These are phyloP conservation scores for Saccharomycopsis synnaedendra DNA, from an alignment of 805 yeast genomes.

Conservation along the genomic window DNA sequence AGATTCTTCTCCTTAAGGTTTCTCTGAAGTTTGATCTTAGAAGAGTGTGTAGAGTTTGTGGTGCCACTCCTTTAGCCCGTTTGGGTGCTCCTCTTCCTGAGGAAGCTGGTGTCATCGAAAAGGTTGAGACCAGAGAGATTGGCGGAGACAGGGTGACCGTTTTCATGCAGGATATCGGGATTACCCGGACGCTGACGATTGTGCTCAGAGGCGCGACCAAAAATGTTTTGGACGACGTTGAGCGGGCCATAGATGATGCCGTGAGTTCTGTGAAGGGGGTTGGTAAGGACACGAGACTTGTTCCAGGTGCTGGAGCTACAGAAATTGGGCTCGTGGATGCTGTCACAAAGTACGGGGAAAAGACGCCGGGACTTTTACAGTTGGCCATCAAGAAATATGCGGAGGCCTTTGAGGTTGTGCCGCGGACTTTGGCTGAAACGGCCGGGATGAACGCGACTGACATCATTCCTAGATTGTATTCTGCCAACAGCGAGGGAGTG, in stretches of 20 bases:
- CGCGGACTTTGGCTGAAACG: constrained; percentile 87
- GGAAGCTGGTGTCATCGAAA: constrained; percentile 81
- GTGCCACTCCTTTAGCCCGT: constrained; percentile 92
- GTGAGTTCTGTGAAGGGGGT: constrained; percentile 85
- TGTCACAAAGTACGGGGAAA: constrained; percentile 79
- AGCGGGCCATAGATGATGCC: constrained; percentile 96
- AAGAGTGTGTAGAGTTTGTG: constrained; percentile 91
- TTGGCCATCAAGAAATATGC: constrained; percentile 92
- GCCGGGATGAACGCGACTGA: constrained; percentile 88
- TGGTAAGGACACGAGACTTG: constrained; percentile 61
- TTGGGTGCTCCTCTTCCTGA: constrained; percentile 93
- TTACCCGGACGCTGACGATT: constrained; percentile 82
- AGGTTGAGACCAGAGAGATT: constrained; percentile 84
- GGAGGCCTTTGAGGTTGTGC: constrained; percentile 87
- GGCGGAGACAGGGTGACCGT: constrained; percentile 97
- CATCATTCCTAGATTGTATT: constrained; percentile 78
- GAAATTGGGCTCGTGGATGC: constrained; percentile 80
- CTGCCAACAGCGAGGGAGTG: constrained; percentile 49
- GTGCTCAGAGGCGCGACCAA: constrained; percentile 95
- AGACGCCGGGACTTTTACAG: constrained; percentile 86
- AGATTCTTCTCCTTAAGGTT: constrained; percentile 75
- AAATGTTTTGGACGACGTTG: constrained; percentile 85
- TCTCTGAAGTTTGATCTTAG: constrained; percentile 91
- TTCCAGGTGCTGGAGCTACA: constrained; percentile 95
- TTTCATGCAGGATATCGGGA: constrained; percentile 62